Evolutionary conservation across 2,329 filamentous ascomycete genomes (phyloP).

Genomic region (Monascus ruber): DNA sequence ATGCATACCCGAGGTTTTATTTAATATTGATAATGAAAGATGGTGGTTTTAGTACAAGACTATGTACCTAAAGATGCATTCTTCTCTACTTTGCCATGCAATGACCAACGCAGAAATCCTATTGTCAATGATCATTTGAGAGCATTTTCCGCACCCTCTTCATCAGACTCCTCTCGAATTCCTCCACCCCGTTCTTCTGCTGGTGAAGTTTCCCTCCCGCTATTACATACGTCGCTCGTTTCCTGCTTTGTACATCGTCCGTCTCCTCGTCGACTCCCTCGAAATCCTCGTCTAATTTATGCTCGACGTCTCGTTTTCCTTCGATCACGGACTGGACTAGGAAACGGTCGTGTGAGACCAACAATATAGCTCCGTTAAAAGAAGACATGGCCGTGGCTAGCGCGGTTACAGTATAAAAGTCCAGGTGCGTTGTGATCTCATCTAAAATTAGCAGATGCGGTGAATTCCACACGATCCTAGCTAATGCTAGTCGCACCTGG

Average conservation of each 20-base stretch:
- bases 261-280: constrained; percentile 38
- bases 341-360: constrained; percentile 75
- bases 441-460: constrained; percentile 68
- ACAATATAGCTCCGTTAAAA: constrained; percentile 63
- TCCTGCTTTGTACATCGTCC: constrained; percentile 29
- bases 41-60: too few relatives aligned
- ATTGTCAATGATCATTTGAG: background rate
- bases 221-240: constrained; percentile 50
- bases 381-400: constrained; percentile 53
- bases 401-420: constrained; percentile 68
- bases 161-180: constrained; percentile 54
- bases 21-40: too few relatives aligned
- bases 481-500: constrained; percentile 50
- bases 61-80: too few relatives aligned
- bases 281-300: constrained; percentile 31
- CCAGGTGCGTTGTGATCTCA: constrained; percentile 75
- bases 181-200: constrained; percentile 49
- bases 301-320: constrained; percentile 38
- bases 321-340: constrained; percentile 65
- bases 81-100: too few relatives aligned
- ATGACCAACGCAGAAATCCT: too few relatives aligned
- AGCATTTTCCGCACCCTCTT: constrained; percentile 44
- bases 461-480: constrained; percentile 54
- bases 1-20: too few relatives aligned
- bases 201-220: constrained; percentile 45